Evolutionary conservation across 441 rosid species (phyloP), one percentile per base, ranked within the genome.

Genomic region (Raphanus hybrid): DNA sequence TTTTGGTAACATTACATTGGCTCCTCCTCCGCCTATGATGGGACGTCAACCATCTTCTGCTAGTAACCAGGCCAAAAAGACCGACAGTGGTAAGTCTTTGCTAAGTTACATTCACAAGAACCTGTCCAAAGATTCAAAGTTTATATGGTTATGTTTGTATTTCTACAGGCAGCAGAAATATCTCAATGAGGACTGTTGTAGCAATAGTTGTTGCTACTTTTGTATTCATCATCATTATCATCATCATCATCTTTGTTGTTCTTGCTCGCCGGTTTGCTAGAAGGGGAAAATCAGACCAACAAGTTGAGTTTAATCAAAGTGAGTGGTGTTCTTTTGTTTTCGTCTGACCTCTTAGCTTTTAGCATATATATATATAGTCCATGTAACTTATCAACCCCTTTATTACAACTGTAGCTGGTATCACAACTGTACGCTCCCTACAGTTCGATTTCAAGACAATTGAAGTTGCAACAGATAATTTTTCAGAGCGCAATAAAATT

Each of bases 361-460:
- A 8, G 7, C 57, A 10, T 52, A 43, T 45, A 12, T 12, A 35
- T 35, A 45, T 20, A 35, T 35, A 45, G 35, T 70, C 37, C 23
- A 20, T 70, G 37, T 6, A 55, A 57, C 4, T 57, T 3, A 45
- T 45, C 6, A 69, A 18, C 8, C 41, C n/a, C 59, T 6, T 57
- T 35, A 3, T 23, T 34, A 54, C 16, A 69, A 5, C 34, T 57
- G 37, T 57, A 15, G 68, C 65, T 58, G 65, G 55, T 23, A 39
- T 58, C 5, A 20, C 74, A 39, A 58, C 35, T 12, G 14, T 27
- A n/a, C 80, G 69, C 1, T 64, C 83, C 5, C 60, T 88, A 66
- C 87, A 84, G 69, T 76, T 63, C 34, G 81, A 84, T 66, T 70
- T 84, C 8, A 75, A 45, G 61, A 43, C 77, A 0, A 74, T 85